Percentiles rank a stretch among this genome's conserved stretches.
Conservation (phyloP, 2,329 filamentous ascomycete species). For the Apiospora pterosperma region DNA sequence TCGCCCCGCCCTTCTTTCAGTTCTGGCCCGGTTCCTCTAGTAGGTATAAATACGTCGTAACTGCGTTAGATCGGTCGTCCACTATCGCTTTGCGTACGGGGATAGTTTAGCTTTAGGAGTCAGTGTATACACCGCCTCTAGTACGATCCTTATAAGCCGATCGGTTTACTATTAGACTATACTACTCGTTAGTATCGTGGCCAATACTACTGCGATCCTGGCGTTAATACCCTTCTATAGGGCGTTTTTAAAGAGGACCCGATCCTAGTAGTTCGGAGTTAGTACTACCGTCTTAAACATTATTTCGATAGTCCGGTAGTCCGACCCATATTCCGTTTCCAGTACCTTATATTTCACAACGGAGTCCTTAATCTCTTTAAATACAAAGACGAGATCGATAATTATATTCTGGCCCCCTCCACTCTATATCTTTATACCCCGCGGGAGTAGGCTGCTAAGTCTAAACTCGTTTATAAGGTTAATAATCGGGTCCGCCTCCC, state of each 20-base stretch:
- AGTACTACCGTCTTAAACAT: constrained; percentile 20
- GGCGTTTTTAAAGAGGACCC: constrained; percentile 23
- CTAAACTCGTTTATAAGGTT: constrained; percentile 29
- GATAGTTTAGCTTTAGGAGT: constrained; percentile 21
- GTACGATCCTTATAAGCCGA: neutral
- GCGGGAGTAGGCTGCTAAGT: constrained; percentile 29
- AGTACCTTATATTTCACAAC: constrained; percentile 10
- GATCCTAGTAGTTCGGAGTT: constrained; percentile 5
- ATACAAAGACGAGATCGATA: constrained; percentile 21
- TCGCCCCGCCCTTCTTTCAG: constrained; percentile 9
- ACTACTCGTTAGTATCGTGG: neutral
- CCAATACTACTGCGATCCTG: constrained; percentile 6
- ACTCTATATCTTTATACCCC: constrained; percentile 32
- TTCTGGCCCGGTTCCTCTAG: constrained; percentile 23
- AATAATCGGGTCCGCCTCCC: constrained; percentile 32
- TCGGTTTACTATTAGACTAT: neutral
- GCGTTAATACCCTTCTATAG: constrained; percentile 19
- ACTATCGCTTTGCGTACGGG: constrained; percentile 26
- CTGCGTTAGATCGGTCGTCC: constrained; percentile 23
- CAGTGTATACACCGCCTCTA: constrained; percentile 10
- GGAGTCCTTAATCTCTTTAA: constrained; percentile 15
- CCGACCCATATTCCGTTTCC: constrained; percentile 21
- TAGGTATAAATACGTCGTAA: constrained; percentile 23
- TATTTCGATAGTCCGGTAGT: constrained; percentile 27
- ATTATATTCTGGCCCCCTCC: constrained; percentile 15